phyloP scores from a whole-genome alignment of 257 asterid species.

The Nicotiana attenuata region DNA sequence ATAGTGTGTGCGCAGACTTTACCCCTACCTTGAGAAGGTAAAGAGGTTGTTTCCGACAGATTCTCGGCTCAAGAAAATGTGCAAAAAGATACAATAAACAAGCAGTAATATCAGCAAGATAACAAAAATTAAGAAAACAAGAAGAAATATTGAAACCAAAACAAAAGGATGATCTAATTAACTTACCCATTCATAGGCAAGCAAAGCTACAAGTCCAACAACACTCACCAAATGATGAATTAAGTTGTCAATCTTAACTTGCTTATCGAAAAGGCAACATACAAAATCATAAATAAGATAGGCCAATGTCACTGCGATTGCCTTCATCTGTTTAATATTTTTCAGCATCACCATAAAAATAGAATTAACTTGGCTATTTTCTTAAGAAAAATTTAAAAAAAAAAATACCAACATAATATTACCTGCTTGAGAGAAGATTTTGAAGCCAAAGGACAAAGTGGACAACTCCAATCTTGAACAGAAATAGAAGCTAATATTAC shows the following conservation, averaged over 20 bases:
- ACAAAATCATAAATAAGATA: slow-evolving; percentile 64
- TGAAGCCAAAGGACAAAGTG: slow-evolving; percentile 68
- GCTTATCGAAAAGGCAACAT: slow-evolving; percentile 55
- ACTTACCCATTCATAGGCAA: slow-evolving; percentile 57
- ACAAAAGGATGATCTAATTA: no score
- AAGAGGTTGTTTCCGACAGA: no score
- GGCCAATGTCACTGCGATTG: slow-evolving; percentile 41
- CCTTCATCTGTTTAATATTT: slow-evolving; percentile 44
- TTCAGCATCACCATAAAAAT: not conserved
- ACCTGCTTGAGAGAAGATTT: slow-evolving; percentile 69
- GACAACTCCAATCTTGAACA: slow-evolving; percentile 72
- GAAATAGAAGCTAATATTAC: slow-evolving; percentile 52
- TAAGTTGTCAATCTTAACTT: slow-evolving; percentile 47
- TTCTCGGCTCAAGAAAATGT: no score
- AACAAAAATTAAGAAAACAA: no score
- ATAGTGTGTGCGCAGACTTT: no score
- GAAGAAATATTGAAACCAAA: no score
- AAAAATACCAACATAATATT: not conserved
- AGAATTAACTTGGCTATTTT: not conserved
- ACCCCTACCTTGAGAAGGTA: no score
- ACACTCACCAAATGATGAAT: slow-evolving; percentile 74
- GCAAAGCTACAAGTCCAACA: slow-evolving; percentile 62
- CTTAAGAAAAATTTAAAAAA: not conserved
- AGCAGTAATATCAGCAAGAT: no score
- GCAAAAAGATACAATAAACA: no score